phyloP scores from a whole-genome alignment of 441 rosid species.

The Corymbia citriodora region DNA sequence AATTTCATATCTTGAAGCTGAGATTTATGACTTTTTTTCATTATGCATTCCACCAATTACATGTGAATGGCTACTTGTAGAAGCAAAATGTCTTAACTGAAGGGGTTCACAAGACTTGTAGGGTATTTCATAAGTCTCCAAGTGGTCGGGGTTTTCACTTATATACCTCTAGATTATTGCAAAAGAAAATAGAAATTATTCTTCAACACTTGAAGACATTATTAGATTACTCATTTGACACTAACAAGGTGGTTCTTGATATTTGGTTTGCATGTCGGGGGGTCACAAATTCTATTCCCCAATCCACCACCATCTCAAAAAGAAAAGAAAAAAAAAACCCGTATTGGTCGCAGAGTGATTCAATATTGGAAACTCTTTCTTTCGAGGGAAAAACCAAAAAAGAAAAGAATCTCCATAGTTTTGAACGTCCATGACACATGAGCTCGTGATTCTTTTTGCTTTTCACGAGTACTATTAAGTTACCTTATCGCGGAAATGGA shows the following conservation, averaged over 20 bases:
- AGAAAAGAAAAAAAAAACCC: background rate
- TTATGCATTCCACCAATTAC: background rate
- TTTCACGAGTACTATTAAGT: background rate
- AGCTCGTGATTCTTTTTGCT: background rate
- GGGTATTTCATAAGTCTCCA: accelerated
- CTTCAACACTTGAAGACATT: background rate
- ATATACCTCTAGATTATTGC: background rate
- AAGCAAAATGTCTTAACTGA: background rate
- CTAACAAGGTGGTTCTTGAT: accelerated
- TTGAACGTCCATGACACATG: background rate
- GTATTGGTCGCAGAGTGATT: background rate
- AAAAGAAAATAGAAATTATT: background rate
- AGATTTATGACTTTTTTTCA: background rate
- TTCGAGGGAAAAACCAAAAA: background rate
- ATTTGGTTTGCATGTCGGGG: background rate
- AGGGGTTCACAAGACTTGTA: accelerated
- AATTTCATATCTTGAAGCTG: background rate
- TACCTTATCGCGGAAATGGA: background rate
- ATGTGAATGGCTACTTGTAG: background rate
- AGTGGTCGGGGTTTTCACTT: accelerated
- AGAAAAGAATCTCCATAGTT: no score
- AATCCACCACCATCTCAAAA: background rate
- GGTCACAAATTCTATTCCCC: background rate
- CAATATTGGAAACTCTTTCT: background rate
- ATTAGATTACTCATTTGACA: background rate